Conservation (phyloP, 495 filamentous ascomycete genomes). For the Opeltia flavorubescens region DNA sequence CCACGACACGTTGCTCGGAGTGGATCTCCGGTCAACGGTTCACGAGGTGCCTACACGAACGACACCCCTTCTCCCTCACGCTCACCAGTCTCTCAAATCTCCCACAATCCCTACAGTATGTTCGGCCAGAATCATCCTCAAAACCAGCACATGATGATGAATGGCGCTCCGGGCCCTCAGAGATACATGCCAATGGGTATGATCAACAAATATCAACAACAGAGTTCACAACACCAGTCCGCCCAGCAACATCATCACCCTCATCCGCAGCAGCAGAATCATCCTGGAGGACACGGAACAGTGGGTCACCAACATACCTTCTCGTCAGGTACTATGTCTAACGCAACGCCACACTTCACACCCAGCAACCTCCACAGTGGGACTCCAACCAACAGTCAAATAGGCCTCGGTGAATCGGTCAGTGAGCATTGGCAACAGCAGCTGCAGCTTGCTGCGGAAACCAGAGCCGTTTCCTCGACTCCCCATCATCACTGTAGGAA, state of each 20-base stretch:
- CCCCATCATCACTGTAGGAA: constrained; percentile 42
- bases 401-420: constrained; percentile 42
- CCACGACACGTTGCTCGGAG: constrained; percentile 38
- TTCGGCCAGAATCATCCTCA: constrained; percentile 69
- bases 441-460: constrained; percentile 58
- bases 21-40: constrained; percentile 39
- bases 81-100: constrained; percentile 52
- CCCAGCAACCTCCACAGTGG: constrained; percentile 65
- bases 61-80: constrained; percentile 58
- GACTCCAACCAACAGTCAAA: constrained; percentile 40
- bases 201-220: constrained; percentile 60
- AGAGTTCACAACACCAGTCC: constrained; percentile 56
- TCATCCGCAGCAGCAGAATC: constrained; percentile 53
- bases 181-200: constrained; percentile 52
- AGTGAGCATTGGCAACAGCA: constrained; percentile 86
- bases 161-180: constrained; percentile 45
- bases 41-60: constrained; percentile 25
- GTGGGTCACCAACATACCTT: constrained; percentile 68
- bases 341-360: constrained; percentile 61
- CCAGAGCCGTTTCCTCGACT: constrained; percentile 48
- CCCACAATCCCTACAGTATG: constrained; percentile 60
- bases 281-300: constrained; percentile 19
- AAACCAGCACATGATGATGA: constrained; percentile 69
- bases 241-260: constrained; percentile 58
- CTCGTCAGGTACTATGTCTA: constrained; percentile 59